Evolutionary conservation across 768 basidiomycete species (phyloP).

Genomic region (Amanita inopinata): DNA sequence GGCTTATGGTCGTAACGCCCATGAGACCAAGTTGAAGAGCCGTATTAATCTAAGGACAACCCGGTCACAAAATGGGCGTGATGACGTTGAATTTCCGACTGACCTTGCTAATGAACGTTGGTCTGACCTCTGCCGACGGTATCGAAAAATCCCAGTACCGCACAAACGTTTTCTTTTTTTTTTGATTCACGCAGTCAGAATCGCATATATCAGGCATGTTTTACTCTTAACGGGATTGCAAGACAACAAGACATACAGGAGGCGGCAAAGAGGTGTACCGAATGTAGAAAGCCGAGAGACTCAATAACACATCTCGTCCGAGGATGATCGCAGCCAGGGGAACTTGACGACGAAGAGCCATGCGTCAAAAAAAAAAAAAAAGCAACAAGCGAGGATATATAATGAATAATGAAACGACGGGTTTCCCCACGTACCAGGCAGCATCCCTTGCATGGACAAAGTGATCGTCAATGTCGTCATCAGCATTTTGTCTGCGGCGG

Average conservation of each 20-base stretch:
- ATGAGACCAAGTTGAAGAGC: conserved; percentile 86
- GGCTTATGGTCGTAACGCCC: conserved; percentile 80
- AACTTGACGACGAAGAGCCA: conserved; percentile 35
- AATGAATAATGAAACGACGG: not conserved
- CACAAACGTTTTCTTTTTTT: conserved; percentile 69
- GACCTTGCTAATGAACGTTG: conserved; percentile 91
- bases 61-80: not conserved
- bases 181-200: not conserved
- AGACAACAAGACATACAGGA: conserved; percentile 48
- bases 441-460: conserved; percentile 69
- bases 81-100: not conserved
- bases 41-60: conserved; percentile 68
- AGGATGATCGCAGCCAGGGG: conserved; percentile 81
- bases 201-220: not conserved
- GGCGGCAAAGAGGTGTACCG: conserved; percentile 83
- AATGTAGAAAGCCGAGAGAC: conserved; percentile 85
- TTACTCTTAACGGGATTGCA: not conserved
- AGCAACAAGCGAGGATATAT: conserved; percentile 4
- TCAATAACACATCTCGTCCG: conserved; percentile 80
- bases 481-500: conserved; percentile 91
- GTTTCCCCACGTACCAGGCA: conserved; percentile 73
- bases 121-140: conserved; percentile 90
- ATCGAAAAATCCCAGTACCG: conserved; percentile 97
- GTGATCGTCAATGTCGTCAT: conserved; percentile 92
- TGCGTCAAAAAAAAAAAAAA: too few species aligned